Conservation (phyloP, 202 grass and related monocot genomes). For the Miscanthus sacchariflorus region DNA sequence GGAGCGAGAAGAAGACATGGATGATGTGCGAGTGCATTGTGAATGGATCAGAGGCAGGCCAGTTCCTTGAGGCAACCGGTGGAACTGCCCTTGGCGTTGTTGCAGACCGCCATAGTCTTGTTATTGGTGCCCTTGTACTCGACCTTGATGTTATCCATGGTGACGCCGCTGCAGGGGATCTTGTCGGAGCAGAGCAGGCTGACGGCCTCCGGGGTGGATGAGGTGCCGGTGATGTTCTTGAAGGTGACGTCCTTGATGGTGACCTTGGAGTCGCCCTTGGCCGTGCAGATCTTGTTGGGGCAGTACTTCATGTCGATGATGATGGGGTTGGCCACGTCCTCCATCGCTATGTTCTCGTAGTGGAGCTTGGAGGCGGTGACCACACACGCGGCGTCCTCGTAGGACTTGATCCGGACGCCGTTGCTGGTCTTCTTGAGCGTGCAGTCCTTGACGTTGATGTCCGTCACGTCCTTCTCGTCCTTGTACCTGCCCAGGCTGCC, state of each 20-base stretch:
- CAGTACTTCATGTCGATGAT: slow-evolving; percentile 77
- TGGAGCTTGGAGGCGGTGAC: slow-evolving; percentile 37
- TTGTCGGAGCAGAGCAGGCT: slow-evolving; percentile 55
- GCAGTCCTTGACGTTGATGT: slow-evolving; percentile 54
- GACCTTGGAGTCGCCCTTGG: slow-evolving; percentile 45
- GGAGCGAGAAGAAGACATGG: background rate
- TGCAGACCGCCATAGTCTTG: slow-evolving; percentile 52
- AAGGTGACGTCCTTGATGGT: slow-evolving; percentile 57
- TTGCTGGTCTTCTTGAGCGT: slow-evolving; percentile 46
- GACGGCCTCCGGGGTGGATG: slow-evolving; percentile 44
- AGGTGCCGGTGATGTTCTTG: slow-evolving; percentile 70
- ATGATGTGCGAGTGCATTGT: background rate
- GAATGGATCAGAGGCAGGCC: slow-evolving; percentile 23
- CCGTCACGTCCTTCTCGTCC: slow-evolving; percentile 58
- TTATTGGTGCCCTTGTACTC: slow-evolving; percentile 44
- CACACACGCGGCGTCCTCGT: slow-evolving; percentile 38
- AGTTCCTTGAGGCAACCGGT: slow-evolving; percentile 48
- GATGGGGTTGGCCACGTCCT: slow-evolving; percentile 53
- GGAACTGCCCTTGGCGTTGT: slow-evolving; percentile 46
- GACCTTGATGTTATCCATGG: slow-evolving; percentile 48
- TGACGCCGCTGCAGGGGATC: slow-evolving; percentile 49
- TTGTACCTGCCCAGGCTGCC: slow-evolving; percentile 61
- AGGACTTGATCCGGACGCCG: slow-evolving; percentile 67
- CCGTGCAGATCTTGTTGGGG: slow-evolving; percentile 53
- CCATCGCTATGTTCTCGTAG: slow-evolving; percentile 59